phyloP scores from a whole-genome alignment of 2,329 filamentous ascomycete genomes.

The Pseudogymnoascus sp. region DNA sequence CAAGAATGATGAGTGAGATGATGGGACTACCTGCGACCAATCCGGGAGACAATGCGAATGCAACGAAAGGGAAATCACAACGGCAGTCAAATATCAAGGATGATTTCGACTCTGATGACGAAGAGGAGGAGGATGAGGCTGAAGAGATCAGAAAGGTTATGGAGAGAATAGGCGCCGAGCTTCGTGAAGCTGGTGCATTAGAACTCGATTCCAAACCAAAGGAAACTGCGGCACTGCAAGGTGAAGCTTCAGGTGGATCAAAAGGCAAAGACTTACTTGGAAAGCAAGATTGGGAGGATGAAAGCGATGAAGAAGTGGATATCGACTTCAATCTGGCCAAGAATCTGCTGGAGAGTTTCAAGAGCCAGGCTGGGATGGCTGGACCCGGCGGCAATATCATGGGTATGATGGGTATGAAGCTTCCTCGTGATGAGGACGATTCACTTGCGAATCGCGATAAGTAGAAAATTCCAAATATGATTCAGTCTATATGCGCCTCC shows the following conservation, averaged over 20 bases:
- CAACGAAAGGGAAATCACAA: neutral
- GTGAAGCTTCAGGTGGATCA: neutral
- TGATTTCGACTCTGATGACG: slow-evolving; percentile 28
- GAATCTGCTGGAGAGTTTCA: slow-evolving; percentile 88
- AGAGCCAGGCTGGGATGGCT: slow-evolving; percentile 75
- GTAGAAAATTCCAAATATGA: neutral
- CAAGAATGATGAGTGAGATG: slow-evolving; percentile 84
- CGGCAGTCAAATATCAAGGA: slow-evolving; percentile 15
- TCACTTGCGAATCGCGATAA: neutral
- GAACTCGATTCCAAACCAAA: slow-evolving; percentile 38
- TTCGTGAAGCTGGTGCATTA: slow-evolving; percentile 60
- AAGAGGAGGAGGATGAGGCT: slow-evolving; percentile 41
- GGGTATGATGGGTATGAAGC: slow-evolving; percentile 71
- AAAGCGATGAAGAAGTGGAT: slow-evolving; percentile 55
- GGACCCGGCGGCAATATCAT: slow-evolving; percentile 85
- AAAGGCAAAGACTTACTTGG: slow-evolving; percentile 10
- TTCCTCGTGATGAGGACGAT: slow-evolving; percentile 71
- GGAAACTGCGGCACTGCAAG: slow-evolving; percentile 27
- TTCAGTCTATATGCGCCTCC: slow-evolving; percentile 1
- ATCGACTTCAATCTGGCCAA: slow-evolving; percentile 82
- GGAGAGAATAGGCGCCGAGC: slow-evolving; percentile 63
- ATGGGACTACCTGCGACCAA: slow-evolving; percentile 55
- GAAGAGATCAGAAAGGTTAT: slow-evolving; percentile 58
- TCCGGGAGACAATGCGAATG: neutral
- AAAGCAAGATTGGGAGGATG: slow-evolving; percentile 31